A percentile compares a stretch with the other conserved stretches of the same genome.
Conservation (phyloP, 2,329 filamentous ascomycete species). For the Dactylellina parvicollis region DNA sequence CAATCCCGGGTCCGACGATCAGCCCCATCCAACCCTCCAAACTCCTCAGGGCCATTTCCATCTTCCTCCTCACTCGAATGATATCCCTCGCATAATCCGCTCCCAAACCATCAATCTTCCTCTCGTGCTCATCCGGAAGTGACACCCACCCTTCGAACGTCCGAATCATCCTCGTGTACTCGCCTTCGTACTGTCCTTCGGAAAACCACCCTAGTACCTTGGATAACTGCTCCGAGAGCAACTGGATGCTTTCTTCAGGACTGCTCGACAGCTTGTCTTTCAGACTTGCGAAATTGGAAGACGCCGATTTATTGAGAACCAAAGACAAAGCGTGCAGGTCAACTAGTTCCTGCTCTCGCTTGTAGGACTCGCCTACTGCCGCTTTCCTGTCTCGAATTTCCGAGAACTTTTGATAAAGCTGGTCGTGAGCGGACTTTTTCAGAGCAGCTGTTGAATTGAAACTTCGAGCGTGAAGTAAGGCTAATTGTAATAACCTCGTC, state of each 20-base stretch:
- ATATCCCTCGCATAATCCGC: constrained; percentile 30
- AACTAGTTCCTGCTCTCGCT: constrained; percentile 37
- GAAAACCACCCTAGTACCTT: constrained; percentile 48
- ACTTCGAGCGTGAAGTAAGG: constrained; percentile 41
- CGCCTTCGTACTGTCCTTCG: constrained; percentile 44
- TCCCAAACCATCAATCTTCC: constrained; percentile 39
- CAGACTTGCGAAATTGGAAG: constrained; percentile 8
- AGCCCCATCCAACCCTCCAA: constrained; percentile 45
- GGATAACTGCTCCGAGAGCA: constrained; percentile 46
- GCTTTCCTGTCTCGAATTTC: constrained; percentile 26
- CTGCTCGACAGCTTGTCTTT: constrained; percentile 32
- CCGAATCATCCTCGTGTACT: constrained; percentile 40
- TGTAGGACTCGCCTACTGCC: constrained; percentile 23
- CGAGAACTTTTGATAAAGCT: constrained; percentile 34
- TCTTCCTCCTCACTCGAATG: constrained; percentile 37
- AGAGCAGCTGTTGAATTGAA: constrained; percentile 36
- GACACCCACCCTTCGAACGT: constrained; percentile 45
- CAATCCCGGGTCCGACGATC: constrained; percentile 21
- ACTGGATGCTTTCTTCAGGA: constrained; percentile 50
- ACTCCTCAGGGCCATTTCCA: constrained; percentile 43
- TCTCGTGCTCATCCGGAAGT: constrained; percentile 35
- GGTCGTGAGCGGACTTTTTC: constrained; percentile 19
- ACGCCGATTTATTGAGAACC: constrained; percentile 24
- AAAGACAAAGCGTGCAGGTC: constrained; percentile 37
- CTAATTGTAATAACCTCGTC: constrained; percentile 41